Evolutionary conservation across 257 asterid species (phyloP).

Genomic region (Salvia rosmarinus): DNA sequence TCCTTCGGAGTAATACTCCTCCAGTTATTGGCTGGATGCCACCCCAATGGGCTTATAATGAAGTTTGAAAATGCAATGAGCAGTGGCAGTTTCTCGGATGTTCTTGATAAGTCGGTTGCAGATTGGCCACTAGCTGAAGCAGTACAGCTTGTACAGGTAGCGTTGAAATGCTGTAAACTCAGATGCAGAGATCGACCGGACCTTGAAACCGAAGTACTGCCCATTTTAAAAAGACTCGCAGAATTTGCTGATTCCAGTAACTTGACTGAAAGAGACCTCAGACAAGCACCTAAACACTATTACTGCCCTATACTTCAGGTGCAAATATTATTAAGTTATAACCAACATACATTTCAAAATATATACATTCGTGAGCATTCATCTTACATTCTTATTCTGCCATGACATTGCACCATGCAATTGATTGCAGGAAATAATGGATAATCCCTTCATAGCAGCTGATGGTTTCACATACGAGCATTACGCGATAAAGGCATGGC

Average conservation of each 20-base stretch:
- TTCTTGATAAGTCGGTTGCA: slow-evolving; percentile 64
- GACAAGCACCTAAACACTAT: slow-evolving; percentile 62
- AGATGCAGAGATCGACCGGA: slow-evolving; percentile 94
- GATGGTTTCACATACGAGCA: slow-evolving; percentile 90
- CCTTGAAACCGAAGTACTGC: slow-evolving; percentile 79
- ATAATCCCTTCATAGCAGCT: slow-evolving; percentile 76
- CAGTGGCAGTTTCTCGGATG: slow-evolving; percentile 43
- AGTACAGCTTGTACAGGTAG: slow-evolving; percentile 62
- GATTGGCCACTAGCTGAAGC: slow-evolving; percentile 80
- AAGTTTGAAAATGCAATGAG: slow-evolving; percentile 70
- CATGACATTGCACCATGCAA: background rate
- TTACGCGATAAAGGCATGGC: slow-evolving; percentile 73
- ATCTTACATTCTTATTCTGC: slow-evolving; percentile 34
- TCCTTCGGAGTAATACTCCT: slow-evolving; percentile 82
- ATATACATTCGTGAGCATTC: background rate
- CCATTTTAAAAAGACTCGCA: slow-evolving; percentile 63
- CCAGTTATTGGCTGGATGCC: slow-evolving; percentile 67
- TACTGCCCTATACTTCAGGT: slow-evolving; percentile 93
- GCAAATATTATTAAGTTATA: slow-evolving; percentile 12
- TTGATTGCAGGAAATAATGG: slow-evolving; percentile 79
- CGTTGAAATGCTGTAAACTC: slow-evolving; percentile 67
- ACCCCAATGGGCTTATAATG: slow-evolving; percentile 63
- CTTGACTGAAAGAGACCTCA: slow-evolving; percentile 34
- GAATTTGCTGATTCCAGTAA: slow-evolving; percentile 56
- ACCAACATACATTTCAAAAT: too few species aligned